A percentile compares a stretch with the other conserved stretches of the same genome.
Evolutionary conservation across 1,139 yeast genomes (phyloP).

Genomic region (Candida tropicalis): DNA sequence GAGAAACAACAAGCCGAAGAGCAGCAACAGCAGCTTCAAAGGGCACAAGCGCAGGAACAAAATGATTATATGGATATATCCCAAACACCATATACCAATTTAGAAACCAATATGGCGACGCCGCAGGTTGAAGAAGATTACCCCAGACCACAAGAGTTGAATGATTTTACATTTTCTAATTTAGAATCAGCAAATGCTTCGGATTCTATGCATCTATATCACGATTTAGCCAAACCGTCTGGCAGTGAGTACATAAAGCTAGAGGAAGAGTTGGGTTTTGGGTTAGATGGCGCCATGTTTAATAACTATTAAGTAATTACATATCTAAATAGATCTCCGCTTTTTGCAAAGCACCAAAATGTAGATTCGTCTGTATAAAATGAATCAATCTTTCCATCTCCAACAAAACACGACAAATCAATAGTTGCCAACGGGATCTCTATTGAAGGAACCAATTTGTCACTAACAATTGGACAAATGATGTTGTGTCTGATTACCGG

Average conservation of each 20-base stretch:
- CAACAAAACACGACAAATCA: slow-evolving; percentile 35
- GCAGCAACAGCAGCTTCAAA: slow-evolving; percentile 14
- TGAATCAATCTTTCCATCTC: slow-evolving; percentile 49
- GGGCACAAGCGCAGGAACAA: slow-evolving; percentile 12
- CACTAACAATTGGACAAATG: slow-evolving; percentile 42
- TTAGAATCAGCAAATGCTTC: slow-evolving; percentile 10
- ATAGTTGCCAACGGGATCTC: slow-evolving; percentile 39
- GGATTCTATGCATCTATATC: slow-evolving; percentile 6
- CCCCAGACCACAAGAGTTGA: slow-evolving; percentile 52
- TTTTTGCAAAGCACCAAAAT: slow-evolving; percentile 55
- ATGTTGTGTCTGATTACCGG: slow-evolving; percentile 23
- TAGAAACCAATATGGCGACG: slow-evolving; percentile 10
- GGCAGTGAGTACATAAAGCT: slow-evolving; percentile 38
- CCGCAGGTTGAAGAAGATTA: slow-evolving; percentile 13
- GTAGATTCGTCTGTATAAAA: slow-evolving; percentile 37
- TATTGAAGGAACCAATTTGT: slow-evolving; percentile 43
- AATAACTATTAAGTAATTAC: slow-evolving; percentile 15
- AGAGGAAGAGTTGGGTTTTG: slow-evolving; percentile 52
- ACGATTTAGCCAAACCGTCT: slow-evolving; percentile 10
- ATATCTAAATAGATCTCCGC: slow-evolving; percentile 53
- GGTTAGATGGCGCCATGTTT: slow-evolving; percentile 40
- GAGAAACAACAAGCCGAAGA: slow-evolving; percentile 29
- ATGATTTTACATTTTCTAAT: slow-evolving; percentile 39
- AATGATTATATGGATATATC: slow-evolving; percentile 17
- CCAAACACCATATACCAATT: slow-evolving; percentile 18